Percentiles rank a stretch among this genome's conserved stretches.
Evolutionary conservation across 495 filamentous ascomycete genomes (phyloP).

Genomic region (Podospora anserina): DNA sequence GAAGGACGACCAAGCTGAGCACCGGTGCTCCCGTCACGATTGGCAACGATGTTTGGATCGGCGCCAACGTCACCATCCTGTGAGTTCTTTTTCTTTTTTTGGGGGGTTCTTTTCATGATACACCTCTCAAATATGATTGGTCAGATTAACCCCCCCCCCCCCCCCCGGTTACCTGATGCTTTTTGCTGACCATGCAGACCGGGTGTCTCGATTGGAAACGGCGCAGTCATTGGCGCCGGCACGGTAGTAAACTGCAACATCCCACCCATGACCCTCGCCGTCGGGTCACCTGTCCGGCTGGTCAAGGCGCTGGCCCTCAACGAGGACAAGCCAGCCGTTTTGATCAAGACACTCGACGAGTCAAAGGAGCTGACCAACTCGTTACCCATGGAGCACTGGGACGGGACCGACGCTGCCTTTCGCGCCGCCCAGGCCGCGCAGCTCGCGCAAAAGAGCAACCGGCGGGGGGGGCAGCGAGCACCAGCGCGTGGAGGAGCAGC

Average conservation of each 20-base stretch:
- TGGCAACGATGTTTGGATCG: conserved; percentile 43
- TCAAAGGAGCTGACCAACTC: conserved; percentile 17
- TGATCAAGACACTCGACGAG: conserved; percentile 19
- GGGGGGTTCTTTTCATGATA: neutral
- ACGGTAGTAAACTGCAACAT: conserved; percentile 32
- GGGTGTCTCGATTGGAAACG: conserved; percentile 33
- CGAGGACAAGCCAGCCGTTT: neutral
- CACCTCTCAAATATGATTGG: neutral
- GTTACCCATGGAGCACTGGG: neutral
- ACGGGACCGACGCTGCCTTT: neutral
- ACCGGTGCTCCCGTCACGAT: conserved; percentile 36
- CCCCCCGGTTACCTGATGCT: neutral
- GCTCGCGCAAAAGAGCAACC: neutral
- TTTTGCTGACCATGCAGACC: conserved; percentile 21
- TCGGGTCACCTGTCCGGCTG: conserved; percentile 28
- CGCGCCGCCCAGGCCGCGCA: neutral
- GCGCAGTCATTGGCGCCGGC: conserved; percentile 37
- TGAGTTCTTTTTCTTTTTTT: conserved; percentile 18
- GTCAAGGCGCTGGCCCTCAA: conserved; percentile 12
- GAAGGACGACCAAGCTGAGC: conserved; percentile 24
- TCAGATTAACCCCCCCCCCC: neutral
- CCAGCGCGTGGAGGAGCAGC: conserved; percentile 3
- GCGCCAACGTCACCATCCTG: conserved; percentile 56
- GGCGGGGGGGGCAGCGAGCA: conserved; percentile 2
- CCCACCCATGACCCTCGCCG: conserved; percentile 26